Evolutionary conservation across 2,329 filamentous ascomycete genomes (phyloP), one percentile per base, ranked within the genome.

Genomic region (Malbranchea cinnamomea): DNA sequence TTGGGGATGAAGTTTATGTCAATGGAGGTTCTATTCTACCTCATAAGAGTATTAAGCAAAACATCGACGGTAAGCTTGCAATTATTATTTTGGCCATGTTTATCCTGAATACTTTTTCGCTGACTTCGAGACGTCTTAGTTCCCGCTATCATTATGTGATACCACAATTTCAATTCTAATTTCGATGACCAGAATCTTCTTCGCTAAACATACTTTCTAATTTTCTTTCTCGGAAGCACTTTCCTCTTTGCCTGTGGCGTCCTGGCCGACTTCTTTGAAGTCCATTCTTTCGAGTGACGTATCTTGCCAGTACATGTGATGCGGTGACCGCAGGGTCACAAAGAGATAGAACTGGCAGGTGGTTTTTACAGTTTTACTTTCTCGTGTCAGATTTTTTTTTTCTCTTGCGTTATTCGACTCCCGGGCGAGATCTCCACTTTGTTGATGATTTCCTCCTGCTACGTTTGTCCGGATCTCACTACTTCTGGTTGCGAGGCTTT

Each of bases 21-120:
- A 98, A 98, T 58, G 87, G 87, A 48, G 84, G 85, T 49, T 91
- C 81, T 47, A 78, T 98, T 39, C 66, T 98, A 41, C 87, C 87
- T 5, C 87, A 98, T 66, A 98, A 98, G 78, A 89, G 78, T 56
- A 95, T 98, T 70, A 95, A 95, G 71, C 73, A 78, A 49, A 98
- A 98, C 57, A 82, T 98, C 48, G 89, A 98, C 58, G 71, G 68
- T 72, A 56, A 59, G 65, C n/a, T n/a, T n/a, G n/a, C n/a, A n/a
- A n/a, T n/a, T 54, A 32, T 8, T 21, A 11, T 23, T 4, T 11
- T 3, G 18, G 18, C 13, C n/a, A 15, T 5, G 10, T 20, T 28
- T 26, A 3, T 17, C 15, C 21, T 25, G 13, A 18, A 16, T 26
- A 14, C 28, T 31, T 22, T 20, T 13, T 4, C 26, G 41, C 21